Evolutionary conservation across 1,139 yeast genomes (phyloP), one percentile per base, ranked within the genome.

Genomic region (Yamadazyma diospyri): DNA sequence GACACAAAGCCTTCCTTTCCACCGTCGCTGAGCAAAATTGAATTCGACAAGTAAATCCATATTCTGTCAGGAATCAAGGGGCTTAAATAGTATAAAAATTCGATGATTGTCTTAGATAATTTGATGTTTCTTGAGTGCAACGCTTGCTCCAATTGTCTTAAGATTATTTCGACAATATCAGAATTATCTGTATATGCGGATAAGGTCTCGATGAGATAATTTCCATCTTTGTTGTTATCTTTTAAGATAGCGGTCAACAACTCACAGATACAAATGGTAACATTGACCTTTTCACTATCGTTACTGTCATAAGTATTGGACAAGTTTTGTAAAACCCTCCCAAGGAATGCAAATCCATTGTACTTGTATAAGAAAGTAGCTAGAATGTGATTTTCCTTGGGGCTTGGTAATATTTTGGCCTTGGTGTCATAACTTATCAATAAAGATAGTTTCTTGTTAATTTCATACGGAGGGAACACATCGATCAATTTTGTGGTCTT

Each of bases 271-370:
- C 76, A 75, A 8, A 70, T 46, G 9, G 75, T 61, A 6, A 69
- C 40, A 9, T 59, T 59, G 31, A 60, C 49, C 39, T 69, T 66
- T 19, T 61, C 65, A 0, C 45, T 41, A 24, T 68, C 64, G 4
- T 57, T 44, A 11, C 56, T 44, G 33, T 69, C 58, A 41, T 62
- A 65, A 5, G 57, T 49, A 30, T 61, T 61, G 21, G 79, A 64
- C 6, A 81, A 53, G 43, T 81, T 82, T 44, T 83, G 89, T 19
- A 89, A 55, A 0, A 85, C 61, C 45, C 95, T 71, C 1, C 97
- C 97, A 22, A 89, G 47, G 26, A 84, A 63, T 0, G 94, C 75
- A 95, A 97, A 87, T 1, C 97, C 97, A 51, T 80, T 84, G 50
- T 80, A 87, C 5, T 72, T 69, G 52, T 82, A 76, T 27, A 81